Evolutionary conservation across 1,139 yeast species (phyloP), one percentile per base, ranked within the genome.

Genomic region (Candida sanyaensis): DNA sequence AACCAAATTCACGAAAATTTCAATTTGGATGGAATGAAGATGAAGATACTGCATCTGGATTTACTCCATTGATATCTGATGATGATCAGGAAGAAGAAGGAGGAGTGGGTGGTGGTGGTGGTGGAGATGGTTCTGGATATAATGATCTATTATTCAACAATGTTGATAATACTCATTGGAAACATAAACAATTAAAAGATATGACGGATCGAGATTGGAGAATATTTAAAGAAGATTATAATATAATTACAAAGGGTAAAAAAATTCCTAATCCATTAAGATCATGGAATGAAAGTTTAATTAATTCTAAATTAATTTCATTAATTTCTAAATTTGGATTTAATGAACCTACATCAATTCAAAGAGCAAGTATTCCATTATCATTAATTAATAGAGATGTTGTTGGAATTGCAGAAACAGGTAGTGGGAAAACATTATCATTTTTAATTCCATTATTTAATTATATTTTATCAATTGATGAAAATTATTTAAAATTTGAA

Each of bases 321-420:
- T 45, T 66, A 7, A 58, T 83, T 1, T 48, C 65, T 0, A 54
- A 55, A 8, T 62, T 84, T 3, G 76, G 79, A 0, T 88, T 80
- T 57, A 55, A 54, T 1, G 80, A 78, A 6, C 96, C 99, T 1
- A 88, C 97, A 0, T 93, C 98, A 0, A 86, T 93, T 50, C 99
- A 93, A 62, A 69, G 97, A 52, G 96, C 95, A 0, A 79, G 97
- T 0, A 81, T 92, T 10, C 97, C 97, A 0, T 73, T 87, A 41
- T 88, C 89, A 0, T 56, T 87, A 32, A 62, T 69, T 0, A 68
- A 75, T 4, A 64, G 78, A 37, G 97, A 93, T 63, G 75, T 90
- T 4, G 77, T 92, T 26, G 98, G 97, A 26, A 80, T 92, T n/a
- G 97, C 98, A 0, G 93, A 91, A 56, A 93, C 99, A 0, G 99